Evolutionary conservation across 306 rosid genomes (phyloP).

Genomic region (Pyrus communis): DNA sequence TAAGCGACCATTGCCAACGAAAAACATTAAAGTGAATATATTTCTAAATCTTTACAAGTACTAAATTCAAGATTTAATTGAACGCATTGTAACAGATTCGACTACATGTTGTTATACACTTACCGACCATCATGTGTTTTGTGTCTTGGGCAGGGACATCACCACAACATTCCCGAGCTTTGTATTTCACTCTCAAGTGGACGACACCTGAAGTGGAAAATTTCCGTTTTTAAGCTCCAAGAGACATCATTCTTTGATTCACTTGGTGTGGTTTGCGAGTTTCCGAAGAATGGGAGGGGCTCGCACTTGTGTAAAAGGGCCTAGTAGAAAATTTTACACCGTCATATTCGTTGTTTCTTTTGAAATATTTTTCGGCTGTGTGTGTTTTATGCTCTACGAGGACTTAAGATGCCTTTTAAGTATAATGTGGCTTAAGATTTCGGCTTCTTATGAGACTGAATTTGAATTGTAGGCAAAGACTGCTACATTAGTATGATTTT

Average conservation of each 20-base stretch:
- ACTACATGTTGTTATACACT: neutral
- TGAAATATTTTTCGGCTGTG: constrained; percentile 28
- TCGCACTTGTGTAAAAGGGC: constrained; percentile 5
- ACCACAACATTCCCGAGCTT: constrained; percentile 94
- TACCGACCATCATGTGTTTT: neutral
- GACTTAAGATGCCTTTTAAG: constrained; percentile 3
- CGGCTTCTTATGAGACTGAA: neutral
- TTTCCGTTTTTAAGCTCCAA: neutral
- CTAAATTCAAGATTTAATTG: neutral
- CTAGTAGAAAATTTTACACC: constrained; percentile 10
- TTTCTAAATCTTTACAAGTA: neutral
- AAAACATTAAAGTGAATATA: neutral
- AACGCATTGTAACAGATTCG: neutral
- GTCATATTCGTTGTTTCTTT: constrained; percentile 11
- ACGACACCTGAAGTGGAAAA: constrained; percentile 47
- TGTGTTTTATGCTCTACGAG: constrained; percentile 9
- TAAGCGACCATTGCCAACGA: neutral
- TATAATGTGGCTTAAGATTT: constrained; percentile 4
- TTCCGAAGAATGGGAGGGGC: constrained; percentile 14
- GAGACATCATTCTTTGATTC: constrained; percentile 7
- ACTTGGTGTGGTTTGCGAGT: constrained; percentile 15
- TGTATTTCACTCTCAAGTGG: constrained; percentile 90
- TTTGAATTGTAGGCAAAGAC: neutral
- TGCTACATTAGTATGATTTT: neutral
- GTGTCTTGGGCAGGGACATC: constrained; percentile 65